Evolutionary conservation across 139 green algal genomes (phyloP).

Genomic region (Penium margaritaceum): DNA sequence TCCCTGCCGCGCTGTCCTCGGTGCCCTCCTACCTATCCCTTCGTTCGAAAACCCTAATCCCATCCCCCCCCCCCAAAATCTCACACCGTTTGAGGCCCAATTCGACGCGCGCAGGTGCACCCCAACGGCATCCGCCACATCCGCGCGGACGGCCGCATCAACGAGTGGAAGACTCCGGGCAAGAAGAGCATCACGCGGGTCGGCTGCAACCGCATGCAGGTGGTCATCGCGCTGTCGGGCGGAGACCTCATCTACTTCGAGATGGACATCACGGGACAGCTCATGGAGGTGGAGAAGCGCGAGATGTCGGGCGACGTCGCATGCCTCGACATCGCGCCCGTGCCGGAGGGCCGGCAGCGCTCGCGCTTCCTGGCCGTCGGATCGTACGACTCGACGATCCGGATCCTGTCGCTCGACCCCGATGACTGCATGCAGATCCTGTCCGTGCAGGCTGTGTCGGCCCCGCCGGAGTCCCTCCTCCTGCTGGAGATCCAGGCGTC

Average conservation of each 20-base stretch:
- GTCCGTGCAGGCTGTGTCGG: slow-evolving; percentile 52
- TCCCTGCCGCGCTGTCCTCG: no score
- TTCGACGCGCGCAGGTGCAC: slow-evolving; percentile 83
- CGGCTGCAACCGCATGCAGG: slow-evolving; percentile 50
- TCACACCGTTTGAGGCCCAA: no score
- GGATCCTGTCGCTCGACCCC: slow-evolving; percentile 79
- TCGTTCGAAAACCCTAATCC: no score
- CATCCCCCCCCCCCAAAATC: no score
- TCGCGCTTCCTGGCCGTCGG: slow-evolving; percentile 79
- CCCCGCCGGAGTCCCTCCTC: slow-evolving; percentile 44
- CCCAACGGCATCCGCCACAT: slow-evolving; percentile 85
- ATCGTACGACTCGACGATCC: slow-evolving; percentile 74
- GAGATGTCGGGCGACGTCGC: slow-evolving; percentile 85
- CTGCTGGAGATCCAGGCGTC: slow-evolving; percentile 35
- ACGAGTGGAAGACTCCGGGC: slow-evolving; percentile 90
- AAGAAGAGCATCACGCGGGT: slow-evolving; percentile 47
- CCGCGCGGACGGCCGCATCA: slow-evolving; percentile 76
- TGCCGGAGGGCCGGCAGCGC: slow-evolving; percentile 70
- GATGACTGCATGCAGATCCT: slow-evolving; percentile 67
- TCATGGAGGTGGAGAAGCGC: slow-evolving; percentile 84
- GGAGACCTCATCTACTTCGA: slow-evolving; percentile 95
- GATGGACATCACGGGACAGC: slow-evolving; percentile 69
- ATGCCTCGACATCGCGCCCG: slow-evolving; percentile 71
- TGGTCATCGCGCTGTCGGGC: slow-evolving; percentile 71
- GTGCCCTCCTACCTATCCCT: no score